Percentiles rank a stretch among this genome's conserved stretches.
Conservation (phyloP, 2,329 filamentous ascomycete genomes). For the Xylariaceae sp. region DNA sequence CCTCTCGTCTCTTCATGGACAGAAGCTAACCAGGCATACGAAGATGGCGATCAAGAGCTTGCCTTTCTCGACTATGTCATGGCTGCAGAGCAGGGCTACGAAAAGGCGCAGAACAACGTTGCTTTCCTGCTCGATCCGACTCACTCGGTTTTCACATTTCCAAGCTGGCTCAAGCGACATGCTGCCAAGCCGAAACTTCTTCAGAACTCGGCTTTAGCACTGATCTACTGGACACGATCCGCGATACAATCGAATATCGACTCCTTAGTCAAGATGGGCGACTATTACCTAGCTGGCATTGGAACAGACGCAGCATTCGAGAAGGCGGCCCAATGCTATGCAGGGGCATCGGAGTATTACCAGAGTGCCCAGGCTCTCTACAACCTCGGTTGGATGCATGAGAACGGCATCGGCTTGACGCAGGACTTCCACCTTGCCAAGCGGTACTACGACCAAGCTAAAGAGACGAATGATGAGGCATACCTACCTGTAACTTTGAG, state of each 20-base stretch:
- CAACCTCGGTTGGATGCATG: conserved; percentile 99
- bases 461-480: conserved; percentile 88
- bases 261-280: conserved; percentile 94
- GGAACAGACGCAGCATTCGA: conserved; percentile 69
- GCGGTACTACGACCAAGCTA: conserved; percentile 87
- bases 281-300: conserved; percentile 86
- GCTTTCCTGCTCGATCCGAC: conserved; percentile 79
- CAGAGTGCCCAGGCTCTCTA: conserved; percentile 93
- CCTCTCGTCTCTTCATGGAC: conserved; percentile 71
- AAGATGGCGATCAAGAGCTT: conserved; percentile 71
- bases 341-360: conserved; percentile 83
- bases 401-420: conserved; percentile 86
- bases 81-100: conserved; percentile 89
- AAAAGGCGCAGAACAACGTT: conserved; percentile 84
- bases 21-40: conserved; percentile 80
- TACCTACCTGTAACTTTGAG: conserved; percentile 90
- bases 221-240: conserved; percentile 94
- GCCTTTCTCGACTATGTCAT: conserved; percentile 80
- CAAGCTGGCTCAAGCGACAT: conserved; percentile 48
- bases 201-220: conserved; percentile 58
- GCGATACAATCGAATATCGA: conserved; percentile 92
- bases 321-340: conserved; percentile 91
- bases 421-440: conserved; percentile 98
- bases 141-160: conserved; percentile 56
- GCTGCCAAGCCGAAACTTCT: conserved; percentile 37